Percentiles rank a stretch among this genome's conserved stretches.
phyloP scores from a whole-genome alignment of 345 rosid species.

The Erysimum cheiranthoides region DNA sequence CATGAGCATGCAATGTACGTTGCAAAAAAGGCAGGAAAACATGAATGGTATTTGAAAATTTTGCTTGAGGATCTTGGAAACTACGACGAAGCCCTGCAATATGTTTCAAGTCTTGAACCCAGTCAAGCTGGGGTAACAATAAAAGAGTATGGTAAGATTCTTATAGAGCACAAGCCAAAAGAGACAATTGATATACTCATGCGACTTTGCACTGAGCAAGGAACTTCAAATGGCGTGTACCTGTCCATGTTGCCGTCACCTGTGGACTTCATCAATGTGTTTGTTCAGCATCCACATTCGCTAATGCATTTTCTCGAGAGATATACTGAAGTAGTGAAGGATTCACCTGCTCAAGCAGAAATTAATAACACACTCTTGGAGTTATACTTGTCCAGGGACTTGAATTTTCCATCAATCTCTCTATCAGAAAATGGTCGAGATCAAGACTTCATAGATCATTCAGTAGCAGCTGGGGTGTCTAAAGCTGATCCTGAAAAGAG shows the following conservation, averaged over 20 bases:
- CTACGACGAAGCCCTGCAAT: conserved; percentile 91
- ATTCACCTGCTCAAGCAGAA: conserved; percentile 98
- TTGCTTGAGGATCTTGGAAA: conserved; percentile 94
- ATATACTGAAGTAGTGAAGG: conserved; percentile 79
- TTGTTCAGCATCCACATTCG: conserved; percentile 82
- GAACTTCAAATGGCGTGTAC: conserved; percentile 67
- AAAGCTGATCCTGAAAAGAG: conserved; percentile 56
- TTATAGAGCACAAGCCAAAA: conserved; percentile 83
- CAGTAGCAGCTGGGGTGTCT: conserved; percentile 46
- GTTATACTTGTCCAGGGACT: conserved; percentile 85
- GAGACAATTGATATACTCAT: conserved; percentile 90
- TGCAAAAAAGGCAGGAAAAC: conserved; percentile 96
- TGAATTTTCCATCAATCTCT: conserved; percentile 82
- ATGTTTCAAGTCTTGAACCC: conserved; percentile 92
- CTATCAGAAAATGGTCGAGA: conserved; percentile 61
- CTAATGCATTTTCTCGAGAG: conserved; percentile 91
- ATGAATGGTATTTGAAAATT: conserved; percentile 93
- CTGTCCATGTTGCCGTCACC: conserved; percentile 96
- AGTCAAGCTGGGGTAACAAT: conserved; percentile 97
- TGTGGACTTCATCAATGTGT: conserved; percentile 93
- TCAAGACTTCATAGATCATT: conserved; percentile 50
- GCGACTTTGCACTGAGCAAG: conserved; percentile 86
- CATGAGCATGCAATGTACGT: conserved; percentile 99
- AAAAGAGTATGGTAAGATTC: conserved; percentile 96
- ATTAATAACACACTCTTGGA: conserved; percentile 93